Evolutionary conservation across 768 basidiomycete species (phyloP).

Genomic region (Podaxis sp.): DNA sequence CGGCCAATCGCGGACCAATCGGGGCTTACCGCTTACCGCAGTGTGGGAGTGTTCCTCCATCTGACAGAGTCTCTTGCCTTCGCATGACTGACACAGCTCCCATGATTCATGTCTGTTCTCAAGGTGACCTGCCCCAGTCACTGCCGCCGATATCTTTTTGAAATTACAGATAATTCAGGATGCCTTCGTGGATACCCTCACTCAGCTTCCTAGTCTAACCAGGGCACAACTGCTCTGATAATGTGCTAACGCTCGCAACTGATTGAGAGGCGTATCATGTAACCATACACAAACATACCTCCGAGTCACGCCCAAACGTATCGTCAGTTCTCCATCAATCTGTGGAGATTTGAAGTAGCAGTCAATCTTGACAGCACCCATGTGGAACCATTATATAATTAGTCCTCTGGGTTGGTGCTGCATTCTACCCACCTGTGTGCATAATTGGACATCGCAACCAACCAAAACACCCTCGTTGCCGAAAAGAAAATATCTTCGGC

Average conservation of each 20-base stretch:
- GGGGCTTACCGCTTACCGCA: not conserved
- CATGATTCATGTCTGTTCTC: not conserved
- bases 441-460: not conserved
- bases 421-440: not conserved
- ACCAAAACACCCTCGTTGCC: not conserved
- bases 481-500: not conserved
- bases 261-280: not conserved
- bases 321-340: not conserved
- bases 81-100: not conserved
- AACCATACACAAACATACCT: not conserved
- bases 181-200: not conserved
- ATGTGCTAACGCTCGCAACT: not conserved
- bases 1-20: not conserved
- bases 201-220: not conserved
- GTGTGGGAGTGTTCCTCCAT: not conserved
- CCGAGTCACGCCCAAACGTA: not conserved
- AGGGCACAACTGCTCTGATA: not conserved
- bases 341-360: not conserved
- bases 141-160: too few relatives aligned
- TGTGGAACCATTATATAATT: conserved; percentile 1
- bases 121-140: not conserved
- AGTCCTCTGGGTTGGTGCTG: not conserved
- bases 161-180: too few relatives aligned
- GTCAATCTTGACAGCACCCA: not conserved
- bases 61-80: not conserved